Conservation (phyloP, 108 stramenopile genomes). For the Skeletonema costatum region DNA sequence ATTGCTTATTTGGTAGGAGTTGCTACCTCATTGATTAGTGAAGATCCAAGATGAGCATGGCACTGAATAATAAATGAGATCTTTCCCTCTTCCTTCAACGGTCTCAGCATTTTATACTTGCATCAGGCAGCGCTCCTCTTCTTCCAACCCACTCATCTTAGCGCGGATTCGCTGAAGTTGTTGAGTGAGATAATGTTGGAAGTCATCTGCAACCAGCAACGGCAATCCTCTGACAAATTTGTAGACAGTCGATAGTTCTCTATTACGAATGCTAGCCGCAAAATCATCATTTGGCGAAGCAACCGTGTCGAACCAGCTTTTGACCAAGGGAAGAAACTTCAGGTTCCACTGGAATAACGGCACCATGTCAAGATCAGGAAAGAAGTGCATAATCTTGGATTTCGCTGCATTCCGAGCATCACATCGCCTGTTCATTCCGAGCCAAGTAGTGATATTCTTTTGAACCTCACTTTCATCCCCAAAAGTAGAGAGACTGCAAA, state of each 20-base stretch:
- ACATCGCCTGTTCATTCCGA: background rate
- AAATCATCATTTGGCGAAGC: background rate
- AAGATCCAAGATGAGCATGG: background rate
- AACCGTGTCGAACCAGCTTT: background rate
- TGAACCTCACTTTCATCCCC: background rate
- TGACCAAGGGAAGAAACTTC: background rate
- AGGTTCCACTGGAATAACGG: background rate
- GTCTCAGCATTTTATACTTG: background rate
- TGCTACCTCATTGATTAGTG: background rate
- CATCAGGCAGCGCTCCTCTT: background rate
- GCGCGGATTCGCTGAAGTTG: too few relatives aligned
- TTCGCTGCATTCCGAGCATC: background rate
- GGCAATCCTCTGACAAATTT: background rate
- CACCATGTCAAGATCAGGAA: background rate
- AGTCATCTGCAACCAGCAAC: background rate
- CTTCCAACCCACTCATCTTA: too few relatives aligned
- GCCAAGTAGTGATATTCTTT: background rate
- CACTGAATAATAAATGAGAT: background rate
- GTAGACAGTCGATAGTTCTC: background rate
- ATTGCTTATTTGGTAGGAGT: background rate
- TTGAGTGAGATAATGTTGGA: background rate
- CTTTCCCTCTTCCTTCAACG: background rate
- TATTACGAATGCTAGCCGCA: background rate
- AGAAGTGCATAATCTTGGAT: background rate
- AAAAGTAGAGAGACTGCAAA: background rate